These are phyloP conservation scores for Coix lacrymajobi DNA, from an alignment of 176 grass and related monocot species.

Conservation along the genomic window DNA sequence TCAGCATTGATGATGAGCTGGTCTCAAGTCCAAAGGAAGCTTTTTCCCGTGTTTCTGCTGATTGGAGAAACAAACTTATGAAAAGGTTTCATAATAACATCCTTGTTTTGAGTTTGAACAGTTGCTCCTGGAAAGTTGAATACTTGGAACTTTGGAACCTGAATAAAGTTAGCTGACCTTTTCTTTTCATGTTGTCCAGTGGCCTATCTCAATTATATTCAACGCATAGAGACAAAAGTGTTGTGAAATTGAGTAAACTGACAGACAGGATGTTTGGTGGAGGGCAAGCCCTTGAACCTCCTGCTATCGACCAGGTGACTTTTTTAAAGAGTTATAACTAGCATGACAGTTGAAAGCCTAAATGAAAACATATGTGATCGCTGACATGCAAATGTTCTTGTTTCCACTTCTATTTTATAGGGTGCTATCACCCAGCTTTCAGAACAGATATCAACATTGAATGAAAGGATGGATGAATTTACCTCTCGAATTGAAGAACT, in stretches of 20 bases:
- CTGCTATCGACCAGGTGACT: slow-evolving; percentile 60
- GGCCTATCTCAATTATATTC: slow-evolving; percentile 88
- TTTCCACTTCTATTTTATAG: slow-evolving; percentile 29
- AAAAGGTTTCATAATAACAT: slow-evolving; percentile 52
- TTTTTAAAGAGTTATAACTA: not conserved
- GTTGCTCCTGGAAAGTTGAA: not conserved
- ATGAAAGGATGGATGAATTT: slow-evolving; percentile 94
- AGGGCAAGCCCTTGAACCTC: slow-evolving; percentile 44
- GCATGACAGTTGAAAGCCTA: not conserved
- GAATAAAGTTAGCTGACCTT: slow-evolving; percentile 15
- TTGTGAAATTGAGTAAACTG: slow-evolving; percentile 77
- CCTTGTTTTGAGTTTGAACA: not conserved
- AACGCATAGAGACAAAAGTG: slow-evolving; percentile 71
- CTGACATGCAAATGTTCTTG: slow-evolving; percentile 1
- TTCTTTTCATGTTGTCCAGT: slow-evolving; percentile 44
- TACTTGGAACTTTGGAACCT: slow-evolving; percentile 6
- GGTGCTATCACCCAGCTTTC: slow-evolving; percentile 70
- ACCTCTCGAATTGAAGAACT: slow-evolving; percentile 84
- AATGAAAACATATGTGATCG: not conserved
- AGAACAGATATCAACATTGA: slow-evolving; percentile 85
- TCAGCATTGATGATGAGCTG: slow-evolving; percentile 89
- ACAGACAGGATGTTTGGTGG: slow-evolving; percentile 67
- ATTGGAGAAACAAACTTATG: slow-evolving; percentile 74
- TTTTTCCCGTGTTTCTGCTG: slow-evolving; percentile 74
- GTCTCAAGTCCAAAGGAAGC: slow-evolving; percentile 87